These are phyloP conservation scores for Peterozyma xylosa DNA, from an alignment of 805 yeast genomes.

Conservation along the genomic window DNA sequence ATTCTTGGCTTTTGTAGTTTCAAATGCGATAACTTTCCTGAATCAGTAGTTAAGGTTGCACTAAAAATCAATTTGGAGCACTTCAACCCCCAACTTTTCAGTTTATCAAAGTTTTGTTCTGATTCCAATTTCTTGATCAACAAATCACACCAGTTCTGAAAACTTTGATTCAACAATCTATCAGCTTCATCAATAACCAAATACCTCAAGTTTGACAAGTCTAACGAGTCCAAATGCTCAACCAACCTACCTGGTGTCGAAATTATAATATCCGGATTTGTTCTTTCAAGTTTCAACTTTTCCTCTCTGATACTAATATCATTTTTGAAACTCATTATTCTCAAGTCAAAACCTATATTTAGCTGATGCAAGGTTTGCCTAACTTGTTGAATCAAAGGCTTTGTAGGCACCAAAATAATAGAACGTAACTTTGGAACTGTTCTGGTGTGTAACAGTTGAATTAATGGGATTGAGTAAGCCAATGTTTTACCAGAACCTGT, in stretches of 20 bases:
- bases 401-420: constrained; percentile 81
- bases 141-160: constrained; percentile 83
- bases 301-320: constrained; percentile 54
- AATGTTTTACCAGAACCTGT: constrained; percentile 96
- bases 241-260: constrained; percentile 78
- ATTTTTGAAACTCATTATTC: constrained; percentile 55
- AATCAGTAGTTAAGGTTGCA: constrained; percentile 91
- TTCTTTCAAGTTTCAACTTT: constrained; percentile 33
- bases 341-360: constrained; percentile 59
- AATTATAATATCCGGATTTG: constrained; percentile 60
- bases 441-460: constrained; percentile 48
- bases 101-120: constrained; percentile 19
- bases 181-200: constrained; percentile 81
- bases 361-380: constrained; percentile 51
- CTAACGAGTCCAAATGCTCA: constrained; percentile 53
- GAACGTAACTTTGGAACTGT: constrained; percentile 70
- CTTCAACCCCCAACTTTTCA: constrained; percentile 21
- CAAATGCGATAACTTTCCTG: constrained; percentile 73
- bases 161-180: constrained; percentile 74
- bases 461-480: constrained; percentile 79
- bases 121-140: constrained; percentile 32
- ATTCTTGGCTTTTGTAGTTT: constrained; percentile 67
- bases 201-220: constrained; percentile 46
- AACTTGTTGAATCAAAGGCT: constrained; percentile 81
- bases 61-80: constrained; percentile 71